phyloP scores from a whole-genome alignment of 2,329 filamentous ascomycete species.

The Aspergillus carbonarius region DNA sequence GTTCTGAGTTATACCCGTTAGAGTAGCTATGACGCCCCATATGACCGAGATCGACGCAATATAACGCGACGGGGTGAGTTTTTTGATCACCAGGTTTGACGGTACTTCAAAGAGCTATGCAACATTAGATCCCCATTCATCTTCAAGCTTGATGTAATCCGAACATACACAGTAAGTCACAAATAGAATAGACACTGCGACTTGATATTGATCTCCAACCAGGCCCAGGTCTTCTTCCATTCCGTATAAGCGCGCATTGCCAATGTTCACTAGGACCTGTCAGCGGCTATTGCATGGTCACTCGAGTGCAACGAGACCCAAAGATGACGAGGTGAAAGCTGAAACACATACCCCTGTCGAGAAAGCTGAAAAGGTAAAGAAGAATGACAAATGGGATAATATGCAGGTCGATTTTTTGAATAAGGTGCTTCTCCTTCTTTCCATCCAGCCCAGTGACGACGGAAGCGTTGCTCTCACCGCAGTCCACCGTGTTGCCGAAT shows the following conservation, averaged over 20 bases:
- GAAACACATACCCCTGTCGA: constrained; percentile 56
- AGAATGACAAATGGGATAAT: constrained; percentile 44
- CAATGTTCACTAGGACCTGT: constrained; percentile 61
- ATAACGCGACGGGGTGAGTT: constrained; percentile 62
- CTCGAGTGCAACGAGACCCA: neutral
- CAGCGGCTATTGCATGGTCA: constrained; percentile 10
- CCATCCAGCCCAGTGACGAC: constrained; percentile 26
- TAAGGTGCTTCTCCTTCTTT: constrained; percentile 29
- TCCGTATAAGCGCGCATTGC: constrained; percentile 66
- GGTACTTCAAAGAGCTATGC: constrained; percentile 59
- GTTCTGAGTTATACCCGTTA: constrained; percentile 64
- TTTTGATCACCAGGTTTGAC: constrained; percentile 64
- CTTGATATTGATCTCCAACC: constrained; percentile 66
- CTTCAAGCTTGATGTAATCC: neutral
- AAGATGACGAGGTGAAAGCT: neutral
- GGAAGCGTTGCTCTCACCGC: constrained; percentile 15
- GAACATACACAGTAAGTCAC: constrained; percentile 58
- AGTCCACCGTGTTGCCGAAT: constrained; percentile 6
- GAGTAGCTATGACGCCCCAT: constrained; percentile 48
- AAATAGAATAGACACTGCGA: constrained; percentile 66
- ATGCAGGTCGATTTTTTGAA: constrained; percentile 43
- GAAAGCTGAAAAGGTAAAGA: constrained; percentile 70
- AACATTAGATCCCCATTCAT: constrained; percentile 8
- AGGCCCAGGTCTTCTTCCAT: constrained; percentile 64
- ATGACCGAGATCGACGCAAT: constrained; percentile 60